A percentile compares a stretch with the other conserved stretches of the same genome.
Conservation (phyloP, 768 basidiomycete genomes). For the Tricholoma sp. region DNA sequence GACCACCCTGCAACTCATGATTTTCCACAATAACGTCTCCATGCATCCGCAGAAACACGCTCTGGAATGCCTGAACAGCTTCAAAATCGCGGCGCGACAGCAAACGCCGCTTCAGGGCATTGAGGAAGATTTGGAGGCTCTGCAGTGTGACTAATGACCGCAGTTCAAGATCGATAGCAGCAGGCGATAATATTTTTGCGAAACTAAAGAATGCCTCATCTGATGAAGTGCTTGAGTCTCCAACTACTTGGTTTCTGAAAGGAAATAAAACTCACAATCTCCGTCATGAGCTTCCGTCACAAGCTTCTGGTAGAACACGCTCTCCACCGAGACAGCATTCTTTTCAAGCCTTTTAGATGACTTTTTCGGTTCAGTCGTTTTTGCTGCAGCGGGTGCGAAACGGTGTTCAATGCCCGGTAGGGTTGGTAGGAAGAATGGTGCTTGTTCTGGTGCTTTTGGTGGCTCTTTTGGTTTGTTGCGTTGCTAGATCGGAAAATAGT, state of each 20-base stretch:
- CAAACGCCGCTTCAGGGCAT: conserved; percentile 68
- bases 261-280: conserved; percentile 53
- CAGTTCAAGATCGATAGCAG: conserved; percentile 87
- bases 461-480: conserved; percentile 96
- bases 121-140: conserved; percentile 62
- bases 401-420: conserved; percentile 81
- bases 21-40: conserved; percentile 75
- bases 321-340: conserved; percentile 46
- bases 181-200: conserved; percentile 82
- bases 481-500: conserved; percentile 43
- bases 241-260: neutral
- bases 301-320: conserved; percentile 68
- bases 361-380: conserved; percentile 33
- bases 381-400: conserved; percentile 55
- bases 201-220: conserved; percentile 83
- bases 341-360: conserved; percentile 51
- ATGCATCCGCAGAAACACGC: conserved; percentile 80
- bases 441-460: conserved; percentile 91
- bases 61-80: conserved; percentile 84
- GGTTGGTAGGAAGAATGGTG: conserved; percentile 96
- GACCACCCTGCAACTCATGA: conserved; percentile 49
- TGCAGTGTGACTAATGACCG: conserved; percentile 68
- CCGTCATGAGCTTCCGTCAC: conserved; percentile 47
- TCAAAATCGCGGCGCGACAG: conserved; percentile 87
- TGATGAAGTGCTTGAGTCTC: conserved; percentile 21